A percentile compares a stretch with the other conserved stretches of the same genome.
Conservation (phyloP, 2,329 filamentous ascomycete species). For the Epicoccum sorghinum region DNA sequence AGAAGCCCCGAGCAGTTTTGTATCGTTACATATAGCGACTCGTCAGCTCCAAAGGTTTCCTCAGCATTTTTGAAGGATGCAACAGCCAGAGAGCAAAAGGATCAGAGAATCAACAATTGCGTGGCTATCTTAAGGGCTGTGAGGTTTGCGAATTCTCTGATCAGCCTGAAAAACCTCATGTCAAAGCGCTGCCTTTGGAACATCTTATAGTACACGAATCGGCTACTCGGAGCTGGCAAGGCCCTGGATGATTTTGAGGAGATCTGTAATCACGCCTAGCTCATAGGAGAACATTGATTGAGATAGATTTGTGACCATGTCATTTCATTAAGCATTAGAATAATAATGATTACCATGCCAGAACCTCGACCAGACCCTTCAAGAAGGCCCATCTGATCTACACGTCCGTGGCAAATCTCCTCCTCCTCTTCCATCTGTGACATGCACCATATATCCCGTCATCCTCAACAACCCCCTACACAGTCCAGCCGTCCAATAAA, state of each 20-base stretch:
- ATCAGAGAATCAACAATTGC: too few species aligned
- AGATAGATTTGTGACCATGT: conserved; percentile 23
- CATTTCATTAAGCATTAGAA: conserved; percentile 45
- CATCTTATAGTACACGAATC: too few species aligned
- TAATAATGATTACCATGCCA: conserved; percentile 34
- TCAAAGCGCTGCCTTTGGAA: too few species aligned
- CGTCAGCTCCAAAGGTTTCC: too few species aligned
- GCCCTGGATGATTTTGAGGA: background rate
- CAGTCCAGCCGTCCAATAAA: conserved; percentile 29
- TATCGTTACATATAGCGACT: too few species aligned
- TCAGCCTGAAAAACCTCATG: too few species aligned
- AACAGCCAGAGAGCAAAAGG: too few species aligned
- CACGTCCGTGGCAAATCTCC: background rate
- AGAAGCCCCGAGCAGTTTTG: too few species aligned
- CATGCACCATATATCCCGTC: conserved; percentile 11
- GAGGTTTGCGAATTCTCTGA: too few species aligned
- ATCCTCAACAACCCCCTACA: conserved; percentile 11
- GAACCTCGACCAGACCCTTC: conserved; percentile 11
- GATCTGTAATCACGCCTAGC: background rate
- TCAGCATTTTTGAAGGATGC: too few species aligned
- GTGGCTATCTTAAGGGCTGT: too few species aligned
- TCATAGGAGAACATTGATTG: background rate
- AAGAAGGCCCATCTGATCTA: conserved; percentile 10
- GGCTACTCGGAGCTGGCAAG: too few species aligned
- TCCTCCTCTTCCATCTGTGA: conserved; percentile 9